Conservation (phyloP, 2,329 filamentous ascomycete species). For the Aspergillus texensis region DNA sequence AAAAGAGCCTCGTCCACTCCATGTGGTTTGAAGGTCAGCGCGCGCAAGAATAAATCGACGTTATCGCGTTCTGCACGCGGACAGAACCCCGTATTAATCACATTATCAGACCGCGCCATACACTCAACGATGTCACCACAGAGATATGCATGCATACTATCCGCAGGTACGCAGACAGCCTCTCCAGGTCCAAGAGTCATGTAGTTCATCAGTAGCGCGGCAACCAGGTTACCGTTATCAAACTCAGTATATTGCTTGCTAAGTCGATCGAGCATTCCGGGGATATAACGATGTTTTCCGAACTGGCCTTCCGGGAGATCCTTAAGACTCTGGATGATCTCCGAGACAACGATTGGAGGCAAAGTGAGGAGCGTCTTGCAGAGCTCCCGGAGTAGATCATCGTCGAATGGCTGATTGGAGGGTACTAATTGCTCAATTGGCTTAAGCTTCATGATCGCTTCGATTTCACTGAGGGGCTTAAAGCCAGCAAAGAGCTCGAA, state of each 20-base stretch:
- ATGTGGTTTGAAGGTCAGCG: conserved; percentile 67
- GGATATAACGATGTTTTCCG: conserved; percentile 60
- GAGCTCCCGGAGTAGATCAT: conserved; percentile 60
- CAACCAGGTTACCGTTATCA: conserved; percentile 71
- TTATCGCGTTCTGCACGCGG: conserved; percentile 66
- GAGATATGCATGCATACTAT: conserved; percentile 74
- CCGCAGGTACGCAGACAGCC: conserved; percentile 70
- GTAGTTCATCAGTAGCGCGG: conserved; percentile 75
- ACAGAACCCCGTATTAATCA: conserved; percentile 75
- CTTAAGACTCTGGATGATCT: conserved; percentile 57
- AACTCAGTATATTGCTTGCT: conserved; percentile 63
- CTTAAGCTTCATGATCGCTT: conserved; percentile 58
- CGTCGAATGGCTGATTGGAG: conserved; percentile 52
- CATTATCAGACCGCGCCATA: conserved; percentile 76
- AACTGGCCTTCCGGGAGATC: conserved; percentile 53
- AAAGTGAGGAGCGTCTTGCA: conserved; percentile 57
- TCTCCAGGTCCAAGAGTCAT: conserved; percentile 67
- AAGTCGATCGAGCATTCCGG: conserved; percentile 65
- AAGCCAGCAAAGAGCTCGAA: conserved; percentile 79
- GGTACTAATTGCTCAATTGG: conserved; percentile 59
- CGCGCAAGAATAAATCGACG: conserved; percentile 64
- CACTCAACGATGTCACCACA: conserved; percentile 76
- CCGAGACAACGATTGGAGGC: conserved; percentile 56
- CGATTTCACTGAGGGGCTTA: conserved; percentile 66
- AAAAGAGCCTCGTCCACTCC: conserved; percentile 60